Evolutionary conservation across 805 yeast genomes (phyloP).

Genomic region (Nakazawaea laoshanensis): DNA sequence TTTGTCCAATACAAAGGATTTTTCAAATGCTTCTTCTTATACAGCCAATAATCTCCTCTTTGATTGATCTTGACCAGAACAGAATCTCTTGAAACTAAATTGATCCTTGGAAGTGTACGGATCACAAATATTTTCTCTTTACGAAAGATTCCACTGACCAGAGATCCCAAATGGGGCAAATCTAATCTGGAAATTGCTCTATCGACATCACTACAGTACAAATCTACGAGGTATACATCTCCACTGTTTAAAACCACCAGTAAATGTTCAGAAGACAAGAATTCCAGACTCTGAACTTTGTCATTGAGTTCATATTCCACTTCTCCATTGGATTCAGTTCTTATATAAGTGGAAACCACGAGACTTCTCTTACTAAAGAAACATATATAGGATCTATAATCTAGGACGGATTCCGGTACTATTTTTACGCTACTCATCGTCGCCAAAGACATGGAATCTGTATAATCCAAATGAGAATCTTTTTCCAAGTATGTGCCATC

Average conservation of each 20-base stretch:
- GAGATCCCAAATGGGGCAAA: conserved; percentile 8
- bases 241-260: conserved; percentile 17
- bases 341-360: conserved; percentile 16
- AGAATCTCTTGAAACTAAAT: conserved; percentile 9
- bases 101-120: conserved; percentile 8
- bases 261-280: conserved; percentile 16
- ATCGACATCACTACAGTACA: conserved; percentile 8
- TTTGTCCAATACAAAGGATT: conserved; percentile 15
- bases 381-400: conserved; percentile 11
- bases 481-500: conserved; percentile 6
- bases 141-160: conserved; percentile 9
- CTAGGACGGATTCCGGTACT: conserved; percentile 3
- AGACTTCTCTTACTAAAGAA: conserved; percentile 16
- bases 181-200: conserved; percentile 1
- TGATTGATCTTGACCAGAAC: conserved; percentile 9
- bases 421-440: conserved; percentile 14
- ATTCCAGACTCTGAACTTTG: conserved; percentile 16
- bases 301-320: conserved; percentile 19
- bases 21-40: conserved; percentile 5
- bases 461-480: conserved; percentile 11
- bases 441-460: conserved; percentile 24
- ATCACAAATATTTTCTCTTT: conserved; percentile 5
- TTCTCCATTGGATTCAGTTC: conserved; percentile 15
- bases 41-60: conserved; percentile 4
- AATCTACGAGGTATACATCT: conserved; percentile 14